A percentile compares a stretch with the other conserved stretches of the same genome.
phyloP scores from a whole-genome alignment of 306 rosid genomes.

The Mimosa bimucronata region DNA sequence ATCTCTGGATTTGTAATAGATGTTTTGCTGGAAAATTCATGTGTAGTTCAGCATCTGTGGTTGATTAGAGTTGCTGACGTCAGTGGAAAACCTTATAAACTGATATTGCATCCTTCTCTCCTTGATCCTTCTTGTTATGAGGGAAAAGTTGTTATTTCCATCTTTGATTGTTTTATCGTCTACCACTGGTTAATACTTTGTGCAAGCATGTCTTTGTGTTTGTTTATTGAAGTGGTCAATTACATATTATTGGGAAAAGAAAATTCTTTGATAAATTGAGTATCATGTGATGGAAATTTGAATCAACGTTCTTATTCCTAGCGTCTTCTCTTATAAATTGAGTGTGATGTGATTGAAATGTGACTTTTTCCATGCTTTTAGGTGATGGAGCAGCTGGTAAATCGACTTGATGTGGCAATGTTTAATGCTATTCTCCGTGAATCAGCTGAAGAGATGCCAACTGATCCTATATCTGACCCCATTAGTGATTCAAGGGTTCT shows the following conservation, averaged over 20 bases:
- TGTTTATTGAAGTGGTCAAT: conserved; percentile 11
- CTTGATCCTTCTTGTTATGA: conserved; percentile 26
- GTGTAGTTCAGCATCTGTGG: conserved; percentile 5
- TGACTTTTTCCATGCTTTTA: conserved; percentile 42
- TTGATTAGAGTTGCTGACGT: conserved; percentile 2
- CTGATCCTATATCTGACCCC: conserved; percentile 93
- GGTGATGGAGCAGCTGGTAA: conserved; percentile 84
- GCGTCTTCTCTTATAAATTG: not conserved
- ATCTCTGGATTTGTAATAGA: conserved; percentile 4
- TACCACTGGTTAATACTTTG: conserved; percentile 16
- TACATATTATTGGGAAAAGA: conserved; percentile 5
- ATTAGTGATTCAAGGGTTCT: conserved; percentile 89
- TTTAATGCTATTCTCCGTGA: conserved; percentile 94
- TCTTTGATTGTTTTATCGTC: conserved; percentile 8
- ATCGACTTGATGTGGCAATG: conserved; percentile 91
- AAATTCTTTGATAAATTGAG: conserved; percentile 8
- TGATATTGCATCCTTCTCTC: conserved; percentile 3
- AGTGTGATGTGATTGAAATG: conserved; percentile 37
- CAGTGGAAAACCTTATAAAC: not conserved
- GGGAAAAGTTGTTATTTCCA: conserved; percentile 19
- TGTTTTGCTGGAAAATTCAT: conserved; percentile 5
- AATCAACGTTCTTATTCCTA: conserved; percentile 17
- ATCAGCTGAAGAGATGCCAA: conserved; percentile 90
- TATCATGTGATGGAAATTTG: too few relatives aligned
- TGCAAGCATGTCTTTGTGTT: not conserved